Base-by-base conservation (phyloP, 805 yeast species). In the Wickerhamiella musiphila region DNA sequence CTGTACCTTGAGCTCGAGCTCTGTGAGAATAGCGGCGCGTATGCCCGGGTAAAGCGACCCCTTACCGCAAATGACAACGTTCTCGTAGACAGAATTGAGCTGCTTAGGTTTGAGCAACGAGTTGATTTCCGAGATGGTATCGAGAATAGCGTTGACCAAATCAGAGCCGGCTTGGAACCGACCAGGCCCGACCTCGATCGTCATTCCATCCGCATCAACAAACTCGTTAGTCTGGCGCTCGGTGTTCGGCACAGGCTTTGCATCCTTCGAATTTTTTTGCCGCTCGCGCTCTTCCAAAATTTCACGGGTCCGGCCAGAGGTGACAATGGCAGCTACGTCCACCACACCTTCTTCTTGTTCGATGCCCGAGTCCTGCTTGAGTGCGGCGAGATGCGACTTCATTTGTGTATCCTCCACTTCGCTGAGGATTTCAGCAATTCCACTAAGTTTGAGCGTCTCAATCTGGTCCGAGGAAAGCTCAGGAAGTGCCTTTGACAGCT, bases 291-390 rank as follows among this genome's bases (percentile, higher is more conserved):
- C 72, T 41, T 70, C 79, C 34, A 78, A 51, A 24, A 76, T 63
- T 51, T 78, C 83, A 32, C 78, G 62, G 2, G 83, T 70, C 39
- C 74, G 68, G 10, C 73, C 82, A 39, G 79, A 73, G 2, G 90
- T 69, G 9, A 84, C 90, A 43, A 84, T 71, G 25, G 83, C 81
- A 2, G 94, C 94, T 30, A 86, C 83, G 51, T 86, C 94, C 23
- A 82, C 63, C 3, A 73, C 70, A 33, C 82, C 92, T 19, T 77
- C 86, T 23, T 71, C 81, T 6, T 62, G 65, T 25, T 50, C 51
- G 4, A 60, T 63, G 16, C 28, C 18, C 6, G 15, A 11, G 11
- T 51, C 54, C 19, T 32, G 39, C 18, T 36, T 33, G 21, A 27
- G 26, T 31, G 67, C 71, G 35, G 63, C 49, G 14, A 76, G 73